Percentiles rank a stretch among this genome's conserved stretches.
These are phyloP conservation scores for Kodamaea derodonti DNA, from an alignment of 1,139 yeast species.

Conservation along the genomic window DNA sequence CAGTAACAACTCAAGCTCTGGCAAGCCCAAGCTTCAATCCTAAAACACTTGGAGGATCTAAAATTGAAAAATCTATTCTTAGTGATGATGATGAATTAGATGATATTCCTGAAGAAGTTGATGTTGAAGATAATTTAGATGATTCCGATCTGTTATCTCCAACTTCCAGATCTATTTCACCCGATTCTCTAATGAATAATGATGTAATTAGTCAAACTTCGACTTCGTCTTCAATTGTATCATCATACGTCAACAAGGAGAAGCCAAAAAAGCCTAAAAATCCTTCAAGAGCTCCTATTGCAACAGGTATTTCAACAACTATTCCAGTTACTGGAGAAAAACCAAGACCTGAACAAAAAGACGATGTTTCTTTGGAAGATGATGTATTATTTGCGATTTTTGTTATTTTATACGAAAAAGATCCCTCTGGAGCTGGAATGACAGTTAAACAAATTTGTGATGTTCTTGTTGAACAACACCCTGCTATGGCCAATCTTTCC, in stretches of 20 bases:
- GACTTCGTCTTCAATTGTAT: conserved; percentile 4
- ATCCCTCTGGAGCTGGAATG: conserved; percentile 69
- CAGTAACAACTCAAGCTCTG: conserved; percentile 36
- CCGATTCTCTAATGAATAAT: conserved; percentile 37
- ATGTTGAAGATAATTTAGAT: conserved; percentile 7
- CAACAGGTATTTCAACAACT: conserved; percentile 71
- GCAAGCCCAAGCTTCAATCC: conserved; percentile 47
- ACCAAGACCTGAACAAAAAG: conserved; percentile 63
- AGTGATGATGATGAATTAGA: conserved; percentile 6
- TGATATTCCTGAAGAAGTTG: conserved; percentile 9
- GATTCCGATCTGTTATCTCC: conserved; percentile 22
- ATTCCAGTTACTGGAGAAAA: conserved; percentile 81
- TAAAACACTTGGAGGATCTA: conserved; percentile 26
- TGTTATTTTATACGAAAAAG: conserved; percentile 63
- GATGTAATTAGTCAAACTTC: conserved; percentile 8
- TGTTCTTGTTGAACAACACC: conserved; percentile 64
- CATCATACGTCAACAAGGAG: conserved; percentile 2
- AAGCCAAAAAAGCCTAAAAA: conserved; percentile 34
- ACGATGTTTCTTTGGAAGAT: conserved; percentile 63
- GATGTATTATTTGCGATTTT: conserved; percentile 73
- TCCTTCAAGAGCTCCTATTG: conserved; percentile 45
- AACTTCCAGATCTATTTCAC: conserved; percentile 41
- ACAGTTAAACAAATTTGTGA: conserved; percentile 84
- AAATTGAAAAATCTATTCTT: neutral
- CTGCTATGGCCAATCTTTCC: conserved; percentile 75